Evolutionary conservation across 768 basidiomycete genomes (phyloP), one percentile per base, ranked within the genome.

Genomic region (Clavulina sp.): DNA sequence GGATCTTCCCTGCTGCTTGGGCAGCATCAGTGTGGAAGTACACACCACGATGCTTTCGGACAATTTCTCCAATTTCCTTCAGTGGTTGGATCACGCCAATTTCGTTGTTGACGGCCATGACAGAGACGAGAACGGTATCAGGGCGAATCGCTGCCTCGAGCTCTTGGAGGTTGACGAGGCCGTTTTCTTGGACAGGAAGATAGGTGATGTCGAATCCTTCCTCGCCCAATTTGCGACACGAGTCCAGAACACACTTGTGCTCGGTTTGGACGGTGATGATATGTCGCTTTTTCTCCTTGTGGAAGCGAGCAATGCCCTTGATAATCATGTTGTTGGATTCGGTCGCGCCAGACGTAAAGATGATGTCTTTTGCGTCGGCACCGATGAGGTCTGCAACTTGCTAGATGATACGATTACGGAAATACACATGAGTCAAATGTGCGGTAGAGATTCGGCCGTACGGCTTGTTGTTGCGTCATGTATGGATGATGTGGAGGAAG

Each of bases 91-190:
- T 95, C 57, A 96, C 92, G 23, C 95, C 95, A 3, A 91, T 97
- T 68, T 99, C 95, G 66, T 99, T 99, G 70, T 99, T 99, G 54
- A 99, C 95, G 18, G 85, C 77, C 95, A 99, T 99, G 63, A 99
- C 81, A 9, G 91, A 93, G 41, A 99, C 80, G n/a, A 97, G 69
- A 1, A 84, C 85, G 9, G 88, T 91, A 49, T 91, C 88, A 5
- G 91, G 89, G 30, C 88, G 80, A 53, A 99, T 89, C 33, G 91
- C 83, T 1, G 73, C 76, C 61, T 89, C 85, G 30, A 99, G 77
- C 5, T 77, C 78, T 18, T 78, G 70, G 49, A 99, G 69, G 29
- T 77, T 75, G 55, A 99, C 68, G 46, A 95, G 61, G 13, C 95
- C 95, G 62, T 89, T 87, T 24, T 72, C 64, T 59, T 86, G 75